Evolutionary conservation across 176 grass and related monocot species (phyloP).

Genomic region (Cymbopogon citratus): DNA sequence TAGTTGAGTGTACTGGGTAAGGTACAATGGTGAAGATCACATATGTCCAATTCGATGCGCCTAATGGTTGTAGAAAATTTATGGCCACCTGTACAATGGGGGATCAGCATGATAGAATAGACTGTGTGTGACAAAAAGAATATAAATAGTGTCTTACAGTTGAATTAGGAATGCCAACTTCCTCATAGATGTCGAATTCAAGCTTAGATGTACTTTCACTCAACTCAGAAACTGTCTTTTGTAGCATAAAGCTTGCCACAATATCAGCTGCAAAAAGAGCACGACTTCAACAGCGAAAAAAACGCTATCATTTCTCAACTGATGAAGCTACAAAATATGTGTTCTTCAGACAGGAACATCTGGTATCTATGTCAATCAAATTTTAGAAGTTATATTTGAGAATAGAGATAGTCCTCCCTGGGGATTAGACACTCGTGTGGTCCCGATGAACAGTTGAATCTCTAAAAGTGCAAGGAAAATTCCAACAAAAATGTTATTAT

Average conservation of each 20-base stretch:
- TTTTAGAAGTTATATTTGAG: not conserved
- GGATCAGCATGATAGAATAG: not conserved
- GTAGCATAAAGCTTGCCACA: conserved; percentile 74
- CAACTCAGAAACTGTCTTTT: conserved; percentile 53
- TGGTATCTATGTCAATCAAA: not conserved
- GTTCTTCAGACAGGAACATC: not conserved
- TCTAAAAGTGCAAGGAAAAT: not conserved
- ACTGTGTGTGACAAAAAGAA: conserved; percentile 1
- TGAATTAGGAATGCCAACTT: conserved; percentile 74
- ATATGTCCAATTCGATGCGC: conserved; percentile 54
- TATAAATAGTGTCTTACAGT: conserved; percentile 44
- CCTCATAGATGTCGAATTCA: conserved; percentile 83
- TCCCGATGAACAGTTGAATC: not conserved
- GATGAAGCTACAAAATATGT: not conserved
- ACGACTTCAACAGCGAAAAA: not conserved
- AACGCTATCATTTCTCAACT: not conserved
- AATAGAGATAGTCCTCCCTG: not conserved
- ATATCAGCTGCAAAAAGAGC: conserved; percentile 61
- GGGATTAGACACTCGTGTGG: not conserved
- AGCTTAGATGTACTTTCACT: conserved; percentile 58
- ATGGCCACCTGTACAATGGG: conserved; percentile 49
- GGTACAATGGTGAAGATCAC: conserved; percentile 82
- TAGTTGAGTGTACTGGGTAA: conserved; percentile 58
- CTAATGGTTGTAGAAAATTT: conserved; percentile 53
- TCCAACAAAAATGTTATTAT: not conserved